Base-by-base conservation (phyloP, 352 stramenopile genomes). In the Globisporangium barbulae region DNA sequence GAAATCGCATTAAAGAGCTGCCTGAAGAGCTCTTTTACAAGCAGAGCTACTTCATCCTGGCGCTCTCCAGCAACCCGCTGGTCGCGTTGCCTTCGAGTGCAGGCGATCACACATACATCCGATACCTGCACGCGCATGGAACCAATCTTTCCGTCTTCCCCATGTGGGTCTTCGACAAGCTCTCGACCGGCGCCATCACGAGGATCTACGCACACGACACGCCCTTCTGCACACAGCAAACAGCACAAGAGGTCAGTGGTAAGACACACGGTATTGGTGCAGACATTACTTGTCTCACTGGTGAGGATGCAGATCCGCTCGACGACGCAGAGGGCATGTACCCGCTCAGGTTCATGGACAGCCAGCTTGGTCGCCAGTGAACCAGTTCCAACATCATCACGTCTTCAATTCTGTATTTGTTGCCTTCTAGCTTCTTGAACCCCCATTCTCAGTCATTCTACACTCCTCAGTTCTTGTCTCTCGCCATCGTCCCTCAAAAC, bases 41-140 rank as follows among this genome's bases (percentile, higher is more conserved):
- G 2, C 61, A 75, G n/a, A 59, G 41, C 42, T 78, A 71, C 47
- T 64, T 69, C 25, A 53, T 70, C 6, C 50, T 83, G 21, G 67
- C 59, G 15, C 53, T 83, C 6, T 70, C 69, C 2, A 47, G 33
- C 52, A 83, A 77, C 37, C 67, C 72, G 8, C 30, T 88, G 4
- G 15, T 17, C 44, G 31, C 44, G 17, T 39, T 85, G 2, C 75
- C 76, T 0, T 8, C 63, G 1, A 41, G 50, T 6, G 52, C 74
- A 4, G 61, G 54, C 1, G 60, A 65, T 30, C 39, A 52, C 0
- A 58, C 53, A 9, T 31, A 37, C 21, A 44, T 66, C 44, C 28
- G 64, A n/a, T 64, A 56, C 2, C 52, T 88, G 4, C 66, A 65
- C 6, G 71, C 72, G 28, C 52, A 85, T 42, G 63, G 66, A 9